Evolutionary conservation across 2,329 filamentous ascomycete genomes (phyloP), one percentile per base, ranked within the genome.

Genomic region (Incumbomyces delicatus): DNA sequence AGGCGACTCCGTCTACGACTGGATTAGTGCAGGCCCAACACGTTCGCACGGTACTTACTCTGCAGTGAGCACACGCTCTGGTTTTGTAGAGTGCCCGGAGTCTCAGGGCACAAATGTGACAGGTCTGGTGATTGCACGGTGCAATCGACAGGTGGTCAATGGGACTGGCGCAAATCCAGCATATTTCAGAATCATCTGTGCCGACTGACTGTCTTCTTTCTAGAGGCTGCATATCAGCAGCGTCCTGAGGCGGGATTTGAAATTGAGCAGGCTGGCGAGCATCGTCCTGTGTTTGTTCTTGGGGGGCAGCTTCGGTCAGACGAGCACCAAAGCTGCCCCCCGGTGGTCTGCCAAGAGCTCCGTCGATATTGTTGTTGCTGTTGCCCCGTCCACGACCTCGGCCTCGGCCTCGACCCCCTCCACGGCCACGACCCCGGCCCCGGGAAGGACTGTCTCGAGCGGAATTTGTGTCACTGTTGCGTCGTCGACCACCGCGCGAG

Each of bases 91-190:
- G 71, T 1, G 90, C 92, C 57, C 92, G 79, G 78, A 96, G 79
- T 50, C 92, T 79, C 57, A 98, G 70, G 8, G 88, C 83, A 65
- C 92, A 98, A 54, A 96, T 95, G 68, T 98, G 92, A 63, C 92
- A 98, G 41, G 90, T 95, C 48, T 86, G 78, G 68, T 98, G 92
- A 65, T 95, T 96, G 68, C 92, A 98, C 16, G 92, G 90, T 29
- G 89, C 81, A 54, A 98, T 80, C 8, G 89, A 85, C 58, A 87
- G 81, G 69, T 96, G 88, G 41, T 85, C 80, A 40, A 98, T 83
- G 2, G 83, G 79, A 54, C 89, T 95, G 47, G 92, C 90, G 67
- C 92, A 98, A 61, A 98, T 98, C 67, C 96, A 96, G 77, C 92
- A 98, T 51, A 95, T 77, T 52, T 95, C 88, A 20, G 75, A 82